Evolutionary conservation across 805 yeast species (phyloP).

Genomic region (Yarrowia keelungensis): DNA sequence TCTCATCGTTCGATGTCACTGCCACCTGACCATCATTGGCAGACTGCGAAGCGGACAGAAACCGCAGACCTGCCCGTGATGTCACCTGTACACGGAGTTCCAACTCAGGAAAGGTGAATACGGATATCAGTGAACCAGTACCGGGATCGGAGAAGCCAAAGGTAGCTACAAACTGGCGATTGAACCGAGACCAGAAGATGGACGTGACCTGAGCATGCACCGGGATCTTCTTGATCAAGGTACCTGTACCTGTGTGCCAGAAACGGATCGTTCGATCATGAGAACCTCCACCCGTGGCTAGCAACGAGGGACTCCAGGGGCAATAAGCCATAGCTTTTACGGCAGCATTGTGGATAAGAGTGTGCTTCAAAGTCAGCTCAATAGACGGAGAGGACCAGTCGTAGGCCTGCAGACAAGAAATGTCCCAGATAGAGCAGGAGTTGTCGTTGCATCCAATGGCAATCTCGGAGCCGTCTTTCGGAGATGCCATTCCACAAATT

Average conservation of each 20-base stretch:
- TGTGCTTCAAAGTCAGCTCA: constrained; percentile 51
- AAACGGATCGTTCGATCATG: constrained; percentile 80
- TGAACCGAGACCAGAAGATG: constrained; percentile 71
- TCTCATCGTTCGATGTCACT: constrained; percentile 78
- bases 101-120: constrained; percentile 74
- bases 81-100: constrained; percentile 57
- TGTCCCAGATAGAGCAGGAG: constrained; percentile 78
- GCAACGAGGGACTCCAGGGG: constrained; percentile 81
- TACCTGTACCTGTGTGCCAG: constrained; percentile 87
- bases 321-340: constrained; percentile 89
- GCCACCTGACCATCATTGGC: constrained; percentile 70
- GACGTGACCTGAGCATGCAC: constrained; percentile 82
- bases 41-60: constrained; percentile 69
- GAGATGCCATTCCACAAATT: constrained; percentile 59
- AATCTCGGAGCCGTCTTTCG: constrained; percentile 59
- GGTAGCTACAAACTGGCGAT: constrained; percentile 73
- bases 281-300: constrained; percentile 93
- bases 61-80: constrained; percentile 61
- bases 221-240: constrained; percentile 61
- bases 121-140: constrained; percentile 60
- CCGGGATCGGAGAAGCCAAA: constrained; percentile 76
- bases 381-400: constrained; percentile 39
- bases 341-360: constrained; percentile 78
- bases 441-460: constrained; percentile 90
- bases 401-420: constrained; percentile 48